Evolutionary conservation across 192 early-diverging fungal species (phyloP).

Genomic region (Dissophora ornata): DNA sequence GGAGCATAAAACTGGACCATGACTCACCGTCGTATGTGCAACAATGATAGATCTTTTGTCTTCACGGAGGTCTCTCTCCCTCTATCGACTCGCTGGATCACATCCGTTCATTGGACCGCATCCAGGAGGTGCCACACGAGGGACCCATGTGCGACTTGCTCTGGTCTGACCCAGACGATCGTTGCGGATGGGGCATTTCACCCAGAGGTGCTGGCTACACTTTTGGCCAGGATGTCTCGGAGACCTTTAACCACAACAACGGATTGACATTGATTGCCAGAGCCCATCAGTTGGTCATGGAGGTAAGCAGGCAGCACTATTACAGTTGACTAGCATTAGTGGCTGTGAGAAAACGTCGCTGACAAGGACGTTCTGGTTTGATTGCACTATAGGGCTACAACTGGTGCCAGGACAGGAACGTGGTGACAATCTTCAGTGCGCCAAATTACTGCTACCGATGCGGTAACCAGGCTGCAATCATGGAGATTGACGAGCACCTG

Average conservation of each 20-base stretch:
- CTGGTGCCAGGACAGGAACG: constrained; percentile 98
- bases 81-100: constrained; percentile 97
- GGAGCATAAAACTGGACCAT: too few species aligned
- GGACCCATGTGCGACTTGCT: constrained; percentile 90
- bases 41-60: constrained; percentile 86
- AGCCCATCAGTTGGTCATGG: constrained; percentile 93
- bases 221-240: constrained; percentile 89
- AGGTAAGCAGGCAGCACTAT: constrained; percentile 54
- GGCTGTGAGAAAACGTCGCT: too few species aligned
- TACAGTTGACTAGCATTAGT: not conserved
- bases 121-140: constrained; percentile 92
- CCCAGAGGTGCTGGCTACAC: constrained; percentile 90
- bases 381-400: constrained; percentile 83
- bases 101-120: constrained; percentile 92
- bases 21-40: too few species aligned
- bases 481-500: constrained; percentile 99
- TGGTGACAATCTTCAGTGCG: constrained; percentile 98
- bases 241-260: constrained; percentile 94
- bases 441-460: constrained; percentile 99
- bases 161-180: constrained; percentile 91
- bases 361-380: not conserved
- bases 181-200: constrained; percentile 89
- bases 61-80: constrained; percentile 97
- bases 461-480: constrained; percentile 99
- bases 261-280: constrained; percentile 96